Conservation (phyloP, 805 yeast species). For the Vanderwaltozyma polyspora region DNA sequence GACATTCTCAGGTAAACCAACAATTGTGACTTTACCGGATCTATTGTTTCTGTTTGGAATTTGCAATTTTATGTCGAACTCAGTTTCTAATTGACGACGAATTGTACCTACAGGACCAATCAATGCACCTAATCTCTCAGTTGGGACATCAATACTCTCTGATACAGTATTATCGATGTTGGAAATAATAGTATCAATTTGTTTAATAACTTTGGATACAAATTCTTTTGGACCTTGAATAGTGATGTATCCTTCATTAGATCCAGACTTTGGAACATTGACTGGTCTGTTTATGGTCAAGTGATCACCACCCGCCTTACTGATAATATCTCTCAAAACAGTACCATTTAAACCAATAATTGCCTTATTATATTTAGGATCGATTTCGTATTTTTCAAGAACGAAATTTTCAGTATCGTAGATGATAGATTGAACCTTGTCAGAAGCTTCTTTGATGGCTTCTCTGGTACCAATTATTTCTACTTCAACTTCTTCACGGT, state of each 20-base stretch:
- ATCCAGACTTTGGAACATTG: conserved; percentile 54
- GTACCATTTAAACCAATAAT: conserved; percentile 75
- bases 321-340: conserved; percentile 58
- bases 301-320: conserved; percentile 59
- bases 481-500: conserved; percentile 44
- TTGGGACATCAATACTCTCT: conserved; percentile 47
- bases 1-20: conserved; percentile 58
- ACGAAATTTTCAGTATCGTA: conserved; percentile 52
- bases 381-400: conserved; percentile 50
- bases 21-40: conserved; percentile 41
- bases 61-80: conserved; percentile 48
- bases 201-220: conserved; percentile 56
- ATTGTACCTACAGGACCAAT: conserved; percentile 74
- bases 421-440: conserved; percentile 51
- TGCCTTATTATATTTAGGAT: conserved; percentile 59
- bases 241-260: conserved; percentile 47
- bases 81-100: conserved; percentile 62
- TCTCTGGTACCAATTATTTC: conserved; percentile 67
- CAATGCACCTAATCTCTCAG: conserved; percentile 60
- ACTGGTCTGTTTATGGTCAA: conserved; percentile 29
- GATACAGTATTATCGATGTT: conserved; percentile 49
- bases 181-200: conserved; percentile 50
- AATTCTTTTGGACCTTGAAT: conserved; percentile 66
- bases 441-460: conserved; percentile 64
- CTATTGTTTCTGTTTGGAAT: conserved; percentile 54